Conservation (phyloP, 1,284 basidiomycete genomes). For the Peniophora sp. region DNA sequence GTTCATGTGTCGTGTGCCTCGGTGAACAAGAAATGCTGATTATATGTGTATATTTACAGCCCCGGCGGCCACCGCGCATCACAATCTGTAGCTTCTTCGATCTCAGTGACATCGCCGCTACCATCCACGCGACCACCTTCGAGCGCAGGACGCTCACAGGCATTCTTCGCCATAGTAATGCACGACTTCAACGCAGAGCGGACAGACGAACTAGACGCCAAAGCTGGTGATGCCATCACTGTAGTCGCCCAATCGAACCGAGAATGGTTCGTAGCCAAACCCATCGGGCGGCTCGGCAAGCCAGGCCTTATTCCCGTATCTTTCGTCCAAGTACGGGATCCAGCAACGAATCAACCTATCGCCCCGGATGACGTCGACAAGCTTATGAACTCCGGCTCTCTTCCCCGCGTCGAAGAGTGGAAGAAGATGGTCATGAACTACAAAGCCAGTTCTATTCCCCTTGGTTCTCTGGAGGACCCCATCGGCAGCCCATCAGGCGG, state of each 20-base stretch:
- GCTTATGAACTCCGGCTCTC: conserved; percentile 77
- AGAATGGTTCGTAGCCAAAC: conserved; percentile 90
- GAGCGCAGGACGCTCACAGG: conserved; percentile 41
- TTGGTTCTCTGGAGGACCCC: conserved; percentile 81
- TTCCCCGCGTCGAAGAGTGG: conserved; percentile 98
- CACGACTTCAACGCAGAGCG: conserved; percentile 95
- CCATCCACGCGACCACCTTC: conserved; percentile 9
- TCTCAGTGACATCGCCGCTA: conserved; percentile 10
- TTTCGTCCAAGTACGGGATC: conserved; percentile 95
- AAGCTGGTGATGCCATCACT: conserved; percentile 89
- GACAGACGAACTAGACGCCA: conserved; percentile 93
- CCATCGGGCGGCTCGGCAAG: conserved; percentile 88
- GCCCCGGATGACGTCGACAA: conserved; percentile 53
- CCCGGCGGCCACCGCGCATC: conserved; percentile 5
- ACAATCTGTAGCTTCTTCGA: conserved; percentile 17
- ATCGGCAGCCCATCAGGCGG: conserved; percentile 25
- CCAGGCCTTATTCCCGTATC: conserved; percentile 95
- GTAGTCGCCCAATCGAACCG: conserved; percentile 87
- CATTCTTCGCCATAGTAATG: conserved; percentile 88
- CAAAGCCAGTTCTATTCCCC: conserved; percentile 92
- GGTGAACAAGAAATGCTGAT: too few species aligned
- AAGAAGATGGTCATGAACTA: conserved; percentile 92
- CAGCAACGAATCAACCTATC: conserved; percentile 72
- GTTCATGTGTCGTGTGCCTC: too few species aligned
- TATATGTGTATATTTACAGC: neutral